Base-by-base conservation (phyloP, 805 yeast species). In the Candida sphagnicola region DNA sequence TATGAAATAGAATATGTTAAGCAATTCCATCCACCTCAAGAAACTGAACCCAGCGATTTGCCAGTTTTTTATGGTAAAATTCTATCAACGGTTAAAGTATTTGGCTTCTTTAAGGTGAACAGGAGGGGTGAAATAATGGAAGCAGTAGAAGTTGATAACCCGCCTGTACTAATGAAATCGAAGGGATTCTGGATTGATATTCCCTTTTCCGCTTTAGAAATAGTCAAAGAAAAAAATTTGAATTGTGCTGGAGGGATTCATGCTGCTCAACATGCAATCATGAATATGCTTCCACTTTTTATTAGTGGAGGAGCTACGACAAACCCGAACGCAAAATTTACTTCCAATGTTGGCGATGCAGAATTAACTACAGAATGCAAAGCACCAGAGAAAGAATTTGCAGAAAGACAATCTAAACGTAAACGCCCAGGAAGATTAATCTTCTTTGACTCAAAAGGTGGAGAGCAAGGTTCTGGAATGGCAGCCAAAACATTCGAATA, bases 321-420 rank as follows among this genome's bases (percentile, higher is more conserved):
- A 5, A 51, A 58, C 28, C 64, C 67, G 0, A 59, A 62, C 37
- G 59, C 54, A 8, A 48, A 58, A 21, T 61, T 54, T 37, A 41
- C 40, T 13, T 56, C 65, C 1, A 54, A 40, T 28, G 45, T 62
- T 2, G 69, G 67, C 0, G 67, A 62, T 30, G 48, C 68, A 2
- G 99, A 93, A 49, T 72, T 93, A 11, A 77, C 76, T 32, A 87
- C 98, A 0, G 99, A 93, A 59, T 93, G 99, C 60, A 93, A 93
- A 53, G 97, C 98, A 0, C 97, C 99, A 0, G 95, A 89, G 47
- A 93, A 93, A 51, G 99, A 93, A 55, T 86, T 91, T 69, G 86
- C 96, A 1, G 72, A 74, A 35, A 62, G 88, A 19, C 85, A 85
- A 52, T 74, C 91, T 0, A 59, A 61, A 13, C 65, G 99, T 29